Evolutionary conservation across 2,329 filamentous ascomycete genomes (phyloP).

Genomic region (Exophiala calicioides): DNA sequence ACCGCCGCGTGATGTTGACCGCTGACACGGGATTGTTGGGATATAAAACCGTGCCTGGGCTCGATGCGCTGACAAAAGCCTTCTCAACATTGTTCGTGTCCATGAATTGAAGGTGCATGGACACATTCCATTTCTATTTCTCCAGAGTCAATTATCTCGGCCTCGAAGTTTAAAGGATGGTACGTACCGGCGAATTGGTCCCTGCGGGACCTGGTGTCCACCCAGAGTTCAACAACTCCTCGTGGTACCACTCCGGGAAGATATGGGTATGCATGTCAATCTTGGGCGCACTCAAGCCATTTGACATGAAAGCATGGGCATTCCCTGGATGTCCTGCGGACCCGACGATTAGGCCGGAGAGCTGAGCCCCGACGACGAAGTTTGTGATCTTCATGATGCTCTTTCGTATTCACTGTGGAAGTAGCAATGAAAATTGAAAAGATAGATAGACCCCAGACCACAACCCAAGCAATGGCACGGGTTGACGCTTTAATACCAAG

Average conservation of each 20-base stretch:
- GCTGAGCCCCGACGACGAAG: too few species aligned
- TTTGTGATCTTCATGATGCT: too few species aligned
- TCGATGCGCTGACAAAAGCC: conserved; percentile 56
- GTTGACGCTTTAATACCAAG: too few species aligned
- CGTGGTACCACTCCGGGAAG: conserved; percentile 12
- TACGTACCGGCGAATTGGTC: not conserved
- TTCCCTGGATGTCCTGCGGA: not conserved
- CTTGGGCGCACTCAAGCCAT: conserved; percentile 8
- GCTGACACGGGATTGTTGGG: conserved; percentile 40
- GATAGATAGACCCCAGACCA: too few species aligned
- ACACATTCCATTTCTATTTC: conserved; percentile 44
- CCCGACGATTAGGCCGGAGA: too few species aligned
- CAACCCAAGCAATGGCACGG: too few species aligned
- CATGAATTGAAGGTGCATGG: conserved; percentile 54
- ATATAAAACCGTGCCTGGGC: conserved; percentile 52
- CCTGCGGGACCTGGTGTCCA: conserved; percentile 9
- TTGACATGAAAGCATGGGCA: too few species aligned
- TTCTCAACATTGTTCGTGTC: conserved; percentile 48
- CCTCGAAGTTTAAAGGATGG: not conserved
- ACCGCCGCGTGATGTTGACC: conserved; percentile 39
- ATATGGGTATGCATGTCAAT: conserved; percentile 16
- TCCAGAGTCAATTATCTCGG: not conserved
- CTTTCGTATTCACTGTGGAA: too few species aligned
- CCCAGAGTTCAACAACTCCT: conserved; percentile 10
- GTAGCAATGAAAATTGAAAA: too few species aligned